Percentiles rank a stretch among this genome's conserved stretches.
Conservation (phyloP, 1,284 basidiomycete genomes). For the Trichosporon sp. region DNA sequence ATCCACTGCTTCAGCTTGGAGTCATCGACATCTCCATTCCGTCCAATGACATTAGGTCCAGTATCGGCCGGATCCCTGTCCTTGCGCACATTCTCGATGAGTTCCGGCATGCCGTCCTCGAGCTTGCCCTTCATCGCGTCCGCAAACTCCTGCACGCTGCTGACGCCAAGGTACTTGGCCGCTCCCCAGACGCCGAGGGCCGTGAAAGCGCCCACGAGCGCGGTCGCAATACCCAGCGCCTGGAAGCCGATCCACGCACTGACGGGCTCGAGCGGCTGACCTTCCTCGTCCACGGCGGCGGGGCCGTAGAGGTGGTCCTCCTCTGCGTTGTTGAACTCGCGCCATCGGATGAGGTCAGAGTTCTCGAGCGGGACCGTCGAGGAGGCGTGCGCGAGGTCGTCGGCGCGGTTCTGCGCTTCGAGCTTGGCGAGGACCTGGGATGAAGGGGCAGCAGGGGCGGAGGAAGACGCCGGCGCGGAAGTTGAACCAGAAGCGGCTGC, state of each 20-base stretch:
- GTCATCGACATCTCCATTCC: conserved; percentile 30
- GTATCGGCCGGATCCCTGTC: conserved; percentile 21
- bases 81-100: conserved; percentile 30
- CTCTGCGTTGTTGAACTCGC: conserved; percentile 42
- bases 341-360: conserved; percentile 9
- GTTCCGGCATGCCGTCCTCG: conserved; percentile 37
- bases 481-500: neutral
- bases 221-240: conserved; percentile 51
- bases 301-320: conserved; percentile 40
- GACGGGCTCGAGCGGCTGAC: conserved; percentile 26
- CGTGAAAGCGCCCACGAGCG: conserved; percentile 43
- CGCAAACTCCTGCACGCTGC: conserved; percentile 45
- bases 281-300: conserved; percentile 28
- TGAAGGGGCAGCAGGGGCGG: neutral
- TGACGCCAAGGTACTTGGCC: conserved; percentile 46
- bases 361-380: conserved; percentile 12
- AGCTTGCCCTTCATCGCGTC: conserved; percentile 41
- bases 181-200: conserved; percentile 44
- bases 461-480: conserved; percentile 1
- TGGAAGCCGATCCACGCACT: conserved; percentile 40
- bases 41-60: conserved; percentile 23
- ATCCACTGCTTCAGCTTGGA: conserved; percentile 29
- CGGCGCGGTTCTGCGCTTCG: conserved; percentile 14
- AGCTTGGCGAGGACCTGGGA: neutral
- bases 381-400: conserved; percentile 3